A percentile compares a stretch with the other conserved stretches of the same genome.
Conservation (phyloP, 768 basidiomycete species). For the Scleroderma bovista region DNA sequence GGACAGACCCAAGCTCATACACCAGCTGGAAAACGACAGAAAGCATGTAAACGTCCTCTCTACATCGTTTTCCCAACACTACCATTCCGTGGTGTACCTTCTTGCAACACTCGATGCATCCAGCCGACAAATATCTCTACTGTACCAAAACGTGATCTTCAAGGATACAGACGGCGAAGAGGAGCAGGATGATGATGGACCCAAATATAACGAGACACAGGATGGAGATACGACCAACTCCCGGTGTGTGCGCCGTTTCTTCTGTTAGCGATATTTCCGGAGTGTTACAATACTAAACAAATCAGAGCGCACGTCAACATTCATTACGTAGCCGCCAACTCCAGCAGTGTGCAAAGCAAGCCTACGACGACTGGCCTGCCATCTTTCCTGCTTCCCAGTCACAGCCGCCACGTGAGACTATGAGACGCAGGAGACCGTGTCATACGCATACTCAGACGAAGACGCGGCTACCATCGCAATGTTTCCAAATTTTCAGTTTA, state of each 20-base stretch:
- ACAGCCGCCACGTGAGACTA: constrained; percentile 21
- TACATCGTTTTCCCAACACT: constrained; percentile 18
- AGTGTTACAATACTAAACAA: constrained; percentile 4
- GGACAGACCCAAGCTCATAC: constrained; percentile 31
- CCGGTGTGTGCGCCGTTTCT: background rate
- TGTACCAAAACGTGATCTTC: constrained; percentile 74
- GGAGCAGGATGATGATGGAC: constrained; percentile 13
- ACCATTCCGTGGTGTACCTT: constrained; percentile 32
- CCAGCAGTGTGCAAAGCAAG: constrained; percentile 12
- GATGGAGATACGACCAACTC: constrained; percentile 10
- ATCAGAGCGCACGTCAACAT: constrained; percentile 14
- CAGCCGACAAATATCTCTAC: constrained; percentile 58
- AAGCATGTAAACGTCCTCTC: background rate
- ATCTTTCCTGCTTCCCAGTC: constrained; percentile 23
- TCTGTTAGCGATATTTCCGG: background rate
- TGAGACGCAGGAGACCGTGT: constrained; percentile 43
- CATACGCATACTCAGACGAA: constrained; percentile 52
- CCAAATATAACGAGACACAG: constrained; percentile 12
- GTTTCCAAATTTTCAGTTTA: constrained; percentile 75
- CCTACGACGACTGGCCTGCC: constrained; percentile 11
- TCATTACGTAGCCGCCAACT: constrained; percentile 58
- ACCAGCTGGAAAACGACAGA: constrained; percentile 41
- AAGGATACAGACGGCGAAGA: constrained; percentile 38
- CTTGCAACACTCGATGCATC: constrained; percentile 59
- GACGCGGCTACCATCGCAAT: constrained; percentile 57